Conservation (phyloP, 2,329 filamentous ascomycete species). For the Dactylella cylindrospora region DNA sequence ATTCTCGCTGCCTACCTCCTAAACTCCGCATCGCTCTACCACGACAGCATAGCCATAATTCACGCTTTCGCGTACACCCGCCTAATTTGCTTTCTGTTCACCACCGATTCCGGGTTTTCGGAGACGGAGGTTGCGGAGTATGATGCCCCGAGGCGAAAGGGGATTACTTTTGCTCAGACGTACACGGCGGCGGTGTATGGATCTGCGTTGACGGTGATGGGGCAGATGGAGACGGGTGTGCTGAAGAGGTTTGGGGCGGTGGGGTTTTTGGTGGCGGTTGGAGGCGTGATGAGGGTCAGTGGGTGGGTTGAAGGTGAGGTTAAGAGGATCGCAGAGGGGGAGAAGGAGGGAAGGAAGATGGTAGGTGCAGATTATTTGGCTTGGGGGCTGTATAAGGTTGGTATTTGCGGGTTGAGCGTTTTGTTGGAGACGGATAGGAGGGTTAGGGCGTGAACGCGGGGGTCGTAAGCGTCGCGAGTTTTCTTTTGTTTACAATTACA, state of each 20-base stretch:
- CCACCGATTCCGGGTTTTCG: slow-evolving; percentile 6
- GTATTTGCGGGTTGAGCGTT: slow-evolving; percentile 8
- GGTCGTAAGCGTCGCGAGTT: too few relatives aligned
- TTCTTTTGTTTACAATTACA: too few relatives aligned
- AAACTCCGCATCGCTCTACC: slow-evolving; percentile 10
- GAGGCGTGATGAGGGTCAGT: slow-evolving; percentile 8
- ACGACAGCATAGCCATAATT: slow-evolving; percentile 24
- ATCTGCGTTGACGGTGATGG: slow-evolving; percentile 16
- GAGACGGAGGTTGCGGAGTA: slow-evolving; percentile 13
- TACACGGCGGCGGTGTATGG: slow-evolving; percentile 27
- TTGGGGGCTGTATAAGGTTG: slow-evolving; percentile 8
- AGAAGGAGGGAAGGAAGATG: not conserved
- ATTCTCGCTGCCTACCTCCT: slow-evolving; percentile 3
- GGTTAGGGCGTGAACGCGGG: too few relatives aligned
- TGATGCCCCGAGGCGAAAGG: not conserved
- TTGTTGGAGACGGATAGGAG: slow-evolving; percentile 15
- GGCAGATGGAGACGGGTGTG: slow-evolving; percentile 9
- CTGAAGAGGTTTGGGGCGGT: slow-evolving; percentile 1
- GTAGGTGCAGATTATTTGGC: slow-evolving; percentile 1
- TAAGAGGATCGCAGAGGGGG: not conserved
- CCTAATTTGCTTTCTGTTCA: slow-evolving; percentile 25
- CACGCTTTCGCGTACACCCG: slow-evolving; percentile 26
- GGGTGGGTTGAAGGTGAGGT: slow-evolving; percentile 3
- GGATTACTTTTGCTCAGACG: slow-evolving; percentile 12
- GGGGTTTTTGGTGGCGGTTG: slow-evolving; percentile 6